A percentile compares a stretch with the other conserved stretches of the same genome.
Evolutionary conservation across 768 basidiomycete genomes (phyloP).

Genomic region (Termitomyces sp.): DNA sequence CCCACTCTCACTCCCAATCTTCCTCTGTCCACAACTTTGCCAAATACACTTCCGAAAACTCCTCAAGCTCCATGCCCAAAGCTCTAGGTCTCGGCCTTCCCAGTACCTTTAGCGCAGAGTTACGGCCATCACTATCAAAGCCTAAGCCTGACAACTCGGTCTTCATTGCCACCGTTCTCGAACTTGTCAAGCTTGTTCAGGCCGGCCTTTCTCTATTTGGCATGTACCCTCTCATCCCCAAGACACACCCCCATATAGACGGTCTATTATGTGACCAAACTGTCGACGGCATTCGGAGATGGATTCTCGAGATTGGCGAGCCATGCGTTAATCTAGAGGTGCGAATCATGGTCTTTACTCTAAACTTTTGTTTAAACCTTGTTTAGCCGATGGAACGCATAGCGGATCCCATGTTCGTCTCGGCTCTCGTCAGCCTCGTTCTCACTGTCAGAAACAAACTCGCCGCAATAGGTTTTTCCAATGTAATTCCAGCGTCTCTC

Average conservation of each 20-base stretch:
- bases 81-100: conserved; percentile 19
- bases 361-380: conserved; percentile 3
- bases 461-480: conserved; percentile 48
- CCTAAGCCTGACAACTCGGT: conserved; percentile 32
- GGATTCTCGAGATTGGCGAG: conserved; percentile 67
- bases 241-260: conserved; percentile 35
- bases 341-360: conserved; percentile 16
- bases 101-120: too few relatives aligned
- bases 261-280: conserved; percentile 80
- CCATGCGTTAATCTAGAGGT: conserved; percentile 63
- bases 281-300: conserved; percentile 65
- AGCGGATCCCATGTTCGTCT: conserved; percentile 70
- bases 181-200: conserved; percentile 75
- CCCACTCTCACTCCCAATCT: conserved; percentile 21
- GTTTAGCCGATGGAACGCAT: conserved; percentile 66
- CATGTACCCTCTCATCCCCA: conserved; percentile 36
- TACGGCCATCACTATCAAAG: not conserved
- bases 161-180: conserved; percentile 69
- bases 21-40: conserved; percentile 19
- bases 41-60: conserved; percentile 18
- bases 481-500: conserved; percentile 26
- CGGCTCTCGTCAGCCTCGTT: conserved; percentile 69
- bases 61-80: conserved; percentile 17
- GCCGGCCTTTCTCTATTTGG: conserved; percentile 71
- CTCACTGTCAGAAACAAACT: conserved; percentile 70